phyloP scores from a whole-genome alignment of 2,329 filamentous ascomycete genomes.

The Colletotrichum lupini region DNA sequence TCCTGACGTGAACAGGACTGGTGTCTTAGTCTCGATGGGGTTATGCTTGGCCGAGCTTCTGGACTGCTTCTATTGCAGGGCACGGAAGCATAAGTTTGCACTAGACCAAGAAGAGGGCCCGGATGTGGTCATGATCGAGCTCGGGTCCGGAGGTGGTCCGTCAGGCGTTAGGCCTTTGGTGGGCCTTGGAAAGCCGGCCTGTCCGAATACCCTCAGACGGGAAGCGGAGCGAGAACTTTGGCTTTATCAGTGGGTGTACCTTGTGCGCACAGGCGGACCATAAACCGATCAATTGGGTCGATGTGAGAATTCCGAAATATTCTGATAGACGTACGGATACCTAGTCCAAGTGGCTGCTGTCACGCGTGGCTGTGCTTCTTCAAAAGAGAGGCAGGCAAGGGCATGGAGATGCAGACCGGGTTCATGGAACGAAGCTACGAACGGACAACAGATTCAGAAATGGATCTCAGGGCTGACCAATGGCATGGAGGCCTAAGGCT shows the following conservation, averaged over 20 bases:
- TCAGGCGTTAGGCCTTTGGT: conserved; percentile 17
- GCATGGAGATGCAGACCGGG: conserved; percentile 7
- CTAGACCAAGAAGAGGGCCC: conserved; percentile 23
- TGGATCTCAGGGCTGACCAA: conserved; percentile 18
- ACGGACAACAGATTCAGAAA: background rate
- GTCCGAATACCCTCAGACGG: conserved; percentile 22
- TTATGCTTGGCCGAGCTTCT: conserved; percentile 18
- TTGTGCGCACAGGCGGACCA: background rate
- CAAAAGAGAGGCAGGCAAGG: background rate
- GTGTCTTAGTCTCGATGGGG: background rate
- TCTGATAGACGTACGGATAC: background rate
- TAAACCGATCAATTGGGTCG: background rate
- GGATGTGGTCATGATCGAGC: conserved; percentile 23
- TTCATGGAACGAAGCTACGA: conserved; percentile 16
- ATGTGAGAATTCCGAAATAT: background rate
- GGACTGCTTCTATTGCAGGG: conserved; percentile 16
- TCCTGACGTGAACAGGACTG: conserved; percentile 3
- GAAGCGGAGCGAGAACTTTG: conserved; percentile 1
- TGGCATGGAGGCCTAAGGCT: conserved; percentile 4
- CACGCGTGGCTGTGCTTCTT: conserved; percentile 18
- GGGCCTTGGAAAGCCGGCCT: conserved; percentile 26
- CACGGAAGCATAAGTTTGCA: conserved; percentile 25
- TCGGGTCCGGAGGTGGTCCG: conserved; percentile 32
- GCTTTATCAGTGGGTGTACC: background rate
- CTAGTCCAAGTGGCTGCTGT: conserved; percentile 6